phyloP scores from a whole-genome alignment of 2,329 filamentous ascomycete species.

The Beauveria medogensis region DNA sequence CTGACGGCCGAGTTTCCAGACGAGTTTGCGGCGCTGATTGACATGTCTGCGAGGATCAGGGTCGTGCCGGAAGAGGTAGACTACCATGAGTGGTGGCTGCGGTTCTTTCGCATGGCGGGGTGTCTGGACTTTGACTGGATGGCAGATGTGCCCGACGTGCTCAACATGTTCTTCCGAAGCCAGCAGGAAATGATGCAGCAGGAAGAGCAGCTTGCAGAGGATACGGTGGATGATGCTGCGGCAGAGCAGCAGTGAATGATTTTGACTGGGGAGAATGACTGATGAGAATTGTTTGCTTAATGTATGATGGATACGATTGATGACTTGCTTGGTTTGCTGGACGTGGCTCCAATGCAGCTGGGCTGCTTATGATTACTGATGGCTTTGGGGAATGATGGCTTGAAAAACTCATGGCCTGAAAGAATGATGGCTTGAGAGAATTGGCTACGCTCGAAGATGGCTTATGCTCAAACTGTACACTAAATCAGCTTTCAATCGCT shows the following conservation, averaged over 20 bases:
- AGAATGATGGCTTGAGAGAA: neutral
- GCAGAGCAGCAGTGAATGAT: neutral
- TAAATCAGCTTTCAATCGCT: neutral
- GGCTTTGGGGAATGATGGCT: neutral
- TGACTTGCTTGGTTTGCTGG: constrained; percentile 2
- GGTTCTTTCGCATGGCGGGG: constrained; percentile 10
- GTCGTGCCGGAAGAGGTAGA: neutral
- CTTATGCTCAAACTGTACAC: neutral
- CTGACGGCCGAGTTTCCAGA: constrained; percentile 12
- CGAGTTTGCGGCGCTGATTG: constrained; percentile 10
- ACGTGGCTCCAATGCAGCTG: neutral
- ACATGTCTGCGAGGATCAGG: neutral
- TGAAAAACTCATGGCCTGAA: too few relatives aligned
- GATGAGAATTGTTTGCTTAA: neutral
- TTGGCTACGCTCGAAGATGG: neutral
- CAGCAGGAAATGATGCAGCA: neutral
- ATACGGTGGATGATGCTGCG: neutral
- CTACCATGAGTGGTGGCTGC: constrained; percentile 13
- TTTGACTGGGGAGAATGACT: too few relatives aligned
- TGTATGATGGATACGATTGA: neutral
- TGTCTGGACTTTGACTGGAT: constrained; percentile 13
- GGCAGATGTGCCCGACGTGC: neutral
- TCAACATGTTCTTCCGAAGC: neutral
- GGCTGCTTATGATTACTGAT: neutral
- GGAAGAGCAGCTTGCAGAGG: neutral